These are phyloP conservation scores for Populus tremula DNA, from an alignment of 345 rosid genomes.

Conservation along the genomic window DNA sequence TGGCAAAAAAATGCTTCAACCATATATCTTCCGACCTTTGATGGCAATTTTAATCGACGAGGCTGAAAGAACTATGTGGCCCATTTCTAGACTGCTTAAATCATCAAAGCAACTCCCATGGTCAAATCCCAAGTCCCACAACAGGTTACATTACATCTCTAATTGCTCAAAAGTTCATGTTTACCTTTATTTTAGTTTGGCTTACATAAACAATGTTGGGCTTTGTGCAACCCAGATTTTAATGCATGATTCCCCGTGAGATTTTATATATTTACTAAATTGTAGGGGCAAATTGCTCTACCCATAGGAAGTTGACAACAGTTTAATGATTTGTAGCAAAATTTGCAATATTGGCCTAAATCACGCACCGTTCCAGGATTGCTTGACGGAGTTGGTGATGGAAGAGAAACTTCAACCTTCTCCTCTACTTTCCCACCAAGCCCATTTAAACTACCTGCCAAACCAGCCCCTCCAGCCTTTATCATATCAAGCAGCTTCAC, in stretches of 20 bases:
- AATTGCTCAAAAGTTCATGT: neutral
- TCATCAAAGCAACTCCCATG: neutral
- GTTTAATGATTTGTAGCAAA: conserved; percentile 22
- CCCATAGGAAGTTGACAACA: conserved; percentile 9
- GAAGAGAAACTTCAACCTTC: conserved; percentile 85
- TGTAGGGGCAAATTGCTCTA: conserved; percentile 6
- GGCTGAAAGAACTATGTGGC: neutral
- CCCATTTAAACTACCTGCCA: conserved; percentile 27
- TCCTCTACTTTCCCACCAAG: conserved; percentile 44
- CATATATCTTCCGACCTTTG: neutral
- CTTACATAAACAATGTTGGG: neutral
- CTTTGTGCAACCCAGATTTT: neutral
- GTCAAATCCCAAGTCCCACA: neutral
- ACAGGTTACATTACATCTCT: neutral
- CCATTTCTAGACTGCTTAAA: too few species aligned
- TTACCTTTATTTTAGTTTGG: neutral
- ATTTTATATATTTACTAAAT: neutral
- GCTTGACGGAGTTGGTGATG: conserved; percentile 87
- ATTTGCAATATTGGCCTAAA: conserved; percentile 39
- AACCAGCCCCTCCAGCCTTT: conserved; percentile 50
- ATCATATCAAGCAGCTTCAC: conserved; percentile 80
- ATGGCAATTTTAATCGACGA: neutral
- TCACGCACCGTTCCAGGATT: conserved; percentile 95
- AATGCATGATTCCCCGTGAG: neutral
- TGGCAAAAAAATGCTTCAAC: neutral